These are phyloP conservation scores for Hordeum marinum DNA, from an alignment of 176 grass and related monocot species.

Conservation along the genomic window DNA sequence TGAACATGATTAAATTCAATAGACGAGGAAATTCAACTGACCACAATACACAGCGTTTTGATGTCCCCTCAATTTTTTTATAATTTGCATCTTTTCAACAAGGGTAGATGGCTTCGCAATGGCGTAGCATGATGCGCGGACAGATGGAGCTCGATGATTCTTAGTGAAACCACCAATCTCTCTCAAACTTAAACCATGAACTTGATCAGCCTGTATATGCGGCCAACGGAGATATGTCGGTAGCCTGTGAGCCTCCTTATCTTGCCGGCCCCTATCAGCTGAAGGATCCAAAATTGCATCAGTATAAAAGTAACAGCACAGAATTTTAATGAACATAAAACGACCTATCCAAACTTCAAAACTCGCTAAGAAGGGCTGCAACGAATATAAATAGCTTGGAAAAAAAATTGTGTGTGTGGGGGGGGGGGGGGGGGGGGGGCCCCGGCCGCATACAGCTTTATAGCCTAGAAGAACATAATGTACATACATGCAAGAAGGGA, in stretches of 20 bases:
- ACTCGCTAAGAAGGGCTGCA: background rate
- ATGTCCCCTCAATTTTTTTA: conserved; percentile 90
- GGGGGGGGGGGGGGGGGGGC: background rate
- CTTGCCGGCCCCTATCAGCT: conserved; percentile 66
- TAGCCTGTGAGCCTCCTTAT: conserved; percentile 47
- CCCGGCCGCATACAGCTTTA: background rate
- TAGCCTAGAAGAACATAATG: background rate
- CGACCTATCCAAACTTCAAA: background rate
- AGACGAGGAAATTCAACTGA: conserved; percentile 47
- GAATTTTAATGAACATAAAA: background rate
- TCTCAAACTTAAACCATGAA: conserved; percentile 84
- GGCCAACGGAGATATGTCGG: conserved; percentile 88
- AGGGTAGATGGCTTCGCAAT: conserved; percentile 94
- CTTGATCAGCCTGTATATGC: conserved; percentile 91
- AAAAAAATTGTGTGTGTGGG: background rate
- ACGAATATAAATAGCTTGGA: conserved; percentile 16
- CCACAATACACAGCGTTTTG: conserved; percentile 98
- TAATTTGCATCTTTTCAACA: conserved; percentile 97
- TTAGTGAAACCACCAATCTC: conserved; percentile 97
- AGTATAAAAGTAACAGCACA: background rate
- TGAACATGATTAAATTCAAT: conserved; percentile 7
- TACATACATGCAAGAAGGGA: conserved; percentile 85
- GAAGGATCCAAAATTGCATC: conserved; percentile 23
- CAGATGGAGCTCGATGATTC: conserved; percentile 79
- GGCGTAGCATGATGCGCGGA: conserved; percentile 91